Percentiles rank a stretch among this genome's conserved stretches.
Evolutionary conservation across 1,139 yeast genomes (phyloP).

Genomic region (Geotrichum citri-aurantii): DNA sequence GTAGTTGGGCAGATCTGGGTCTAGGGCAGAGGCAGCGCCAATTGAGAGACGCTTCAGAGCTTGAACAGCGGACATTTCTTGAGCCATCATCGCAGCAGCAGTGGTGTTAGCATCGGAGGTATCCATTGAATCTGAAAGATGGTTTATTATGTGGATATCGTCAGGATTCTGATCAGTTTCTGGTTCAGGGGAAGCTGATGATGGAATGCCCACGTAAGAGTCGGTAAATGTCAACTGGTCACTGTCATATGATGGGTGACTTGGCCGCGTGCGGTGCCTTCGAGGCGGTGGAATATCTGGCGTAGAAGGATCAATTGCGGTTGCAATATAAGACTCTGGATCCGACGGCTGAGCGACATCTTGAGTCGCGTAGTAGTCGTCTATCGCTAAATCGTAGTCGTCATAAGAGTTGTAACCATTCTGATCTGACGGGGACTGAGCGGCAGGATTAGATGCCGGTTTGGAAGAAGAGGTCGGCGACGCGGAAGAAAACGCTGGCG

Average conservation of each 20-base stretch:
- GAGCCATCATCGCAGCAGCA: slow-evolving; percentile 42
- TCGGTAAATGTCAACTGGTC: not conserved
- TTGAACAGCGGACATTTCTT: slow-evolving; percentile 44
- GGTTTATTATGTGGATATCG: not conserved
- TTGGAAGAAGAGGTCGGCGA: not conserved
- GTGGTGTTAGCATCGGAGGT: slow-evolving; percentile 16
- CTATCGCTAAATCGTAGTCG: slow-evolving; percentile 10
- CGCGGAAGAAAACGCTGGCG: not conserved
- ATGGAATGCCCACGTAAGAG: not conserved
- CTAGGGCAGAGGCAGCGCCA: slow-evolving; percentile 40
- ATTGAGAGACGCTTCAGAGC: slow-evolving; percentile 44
- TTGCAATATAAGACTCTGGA: not conserved
- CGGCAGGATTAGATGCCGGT: not conserved
- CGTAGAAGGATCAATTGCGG: not conserved
- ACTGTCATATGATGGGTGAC: not conserved
- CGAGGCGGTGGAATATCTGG: not conserved
- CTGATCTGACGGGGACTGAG: not conserved
- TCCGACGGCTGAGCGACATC: not conserved
- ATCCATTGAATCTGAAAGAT: not conserved
- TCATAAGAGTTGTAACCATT: slow-evolving; percentile 2
- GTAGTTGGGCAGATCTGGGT: slow-evolving; percentile 42
- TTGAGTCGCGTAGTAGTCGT: slow-evolving; percentile 9
- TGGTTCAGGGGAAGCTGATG: not conserved
- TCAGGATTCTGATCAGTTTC: not conserved
- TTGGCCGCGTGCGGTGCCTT: not conserved